Conservation (phyloP, 2,329 filamentous ascomycete genomes). For the Trichophyton simii region DNA sequence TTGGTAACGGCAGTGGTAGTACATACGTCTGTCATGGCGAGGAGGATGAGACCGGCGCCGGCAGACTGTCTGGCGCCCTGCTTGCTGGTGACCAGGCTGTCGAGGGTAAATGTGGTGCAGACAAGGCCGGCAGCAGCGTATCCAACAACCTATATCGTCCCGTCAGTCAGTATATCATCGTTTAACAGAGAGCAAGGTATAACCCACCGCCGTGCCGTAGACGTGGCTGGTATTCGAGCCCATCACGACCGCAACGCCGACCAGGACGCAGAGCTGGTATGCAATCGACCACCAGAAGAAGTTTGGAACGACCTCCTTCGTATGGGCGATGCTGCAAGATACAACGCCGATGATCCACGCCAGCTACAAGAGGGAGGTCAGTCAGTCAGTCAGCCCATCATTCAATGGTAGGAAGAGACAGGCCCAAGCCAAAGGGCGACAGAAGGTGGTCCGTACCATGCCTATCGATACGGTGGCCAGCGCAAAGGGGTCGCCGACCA, state of each 20-base stretch:
- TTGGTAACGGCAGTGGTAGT: background rate
- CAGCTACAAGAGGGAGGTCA: conserved; percentile 44
- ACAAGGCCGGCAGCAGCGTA: conserved; percentile 76
- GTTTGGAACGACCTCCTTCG: conserved; percentile 54
- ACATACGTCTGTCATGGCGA: conserved; percentile 84
- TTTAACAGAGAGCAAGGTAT: too few species aligned
- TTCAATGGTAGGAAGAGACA: background rate
- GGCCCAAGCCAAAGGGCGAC: background rate
- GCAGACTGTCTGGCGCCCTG: conserved; percentile 64
- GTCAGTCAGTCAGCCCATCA: background rate
- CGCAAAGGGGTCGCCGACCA: conserved; percentile 91
- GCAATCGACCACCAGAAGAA: conserved; percentile 87
- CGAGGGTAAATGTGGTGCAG: conserved; percentile 73
- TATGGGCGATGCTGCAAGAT: conserved; percentile 61
- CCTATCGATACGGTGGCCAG: conserved; percentile 87
- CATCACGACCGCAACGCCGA: conserved; percentile 68
- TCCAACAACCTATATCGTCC: conserved; percentile 54
- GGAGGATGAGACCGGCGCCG: conserved; percentile 81
- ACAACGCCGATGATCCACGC: conserved; percentile 93
- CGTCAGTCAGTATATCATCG: background rate
- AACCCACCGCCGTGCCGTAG: conserved; percentile 70
- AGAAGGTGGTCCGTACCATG: conserved; percentile 44
- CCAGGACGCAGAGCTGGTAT: conserved; percentile 72
- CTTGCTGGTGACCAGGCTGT: conserved; percentile 68
- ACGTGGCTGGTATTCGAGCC: conserved; percentile 73